phyloP scores from a whole-genome alignment of 2,329 filamentous ascomycete species.

The Xylariaceae sp. region DNA sequence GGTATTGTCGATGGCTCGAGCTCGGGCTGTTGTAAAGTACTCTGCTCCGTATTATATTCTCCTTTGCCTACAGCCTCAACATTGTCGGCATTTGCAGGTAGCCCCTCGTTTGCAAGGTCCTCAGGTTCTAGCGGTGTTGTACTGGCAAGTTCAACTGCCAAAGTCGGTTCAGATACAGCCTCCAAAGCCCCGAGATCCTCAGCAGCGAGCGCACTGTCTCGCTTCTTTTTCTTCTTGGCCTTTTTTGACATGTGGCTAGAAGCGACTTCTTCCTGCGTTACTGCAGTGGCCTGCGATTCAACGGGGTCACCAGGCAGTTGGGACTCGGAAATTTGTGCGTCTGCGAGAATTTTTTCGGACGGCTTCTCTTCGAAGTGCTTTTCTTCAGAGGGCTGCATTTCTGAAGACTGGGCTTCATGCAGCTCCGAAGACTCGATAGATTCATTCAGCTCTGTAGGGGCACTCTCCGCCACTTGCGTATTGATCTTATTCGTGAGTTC shows the following conservation, averaged over 20 bases:
- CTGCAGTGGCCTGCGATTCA: not conserved
- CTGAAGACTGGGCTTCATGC: not conserved
- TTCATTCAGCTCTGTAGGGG: not conserved
- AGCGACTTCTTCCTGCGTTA: conserved; percentile 1
- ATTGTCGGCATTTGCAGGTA: not conserved
- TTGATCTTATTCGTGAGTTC: too few species aligned
- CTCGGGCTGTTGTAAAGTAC: not conserved
- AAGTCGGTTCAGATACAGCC: too few species aligned
- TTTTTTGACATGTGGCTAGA: conserved; percentile 19
- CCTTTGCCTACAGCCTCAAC: not conserved
- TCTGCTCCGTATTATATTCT: not conserved
- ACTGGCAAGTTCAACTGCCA: conserved; percentile 6
- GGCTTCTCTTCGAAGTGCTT: not conserved
- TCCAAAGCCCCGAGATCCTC: conserved; percentile 5
- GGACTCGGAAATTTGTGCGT: not conserved
- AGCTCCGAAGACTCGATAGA: not conserved
- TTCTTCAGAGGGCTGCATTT: conserved; percentile 1
- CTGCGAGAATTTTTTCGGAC: not conserved
- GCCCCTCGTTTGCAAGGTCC: not conserved
- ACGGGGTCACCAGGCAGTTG: not conserved
- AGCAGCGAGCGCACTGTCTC: conserved; percentile 8
- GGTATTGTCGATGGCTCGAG: not conserved
- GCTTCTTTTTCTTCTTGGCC: conserved; percentile 26
- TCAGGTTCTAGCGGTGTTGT: conserved; percentile 7
- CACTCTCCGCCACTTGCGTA: not conserved